These are phyloP conservation scores for Phytophthora agathidicida DNA, from an alignment of 352 stramenopile genomes.

Conservation along the genomic window DNA sequence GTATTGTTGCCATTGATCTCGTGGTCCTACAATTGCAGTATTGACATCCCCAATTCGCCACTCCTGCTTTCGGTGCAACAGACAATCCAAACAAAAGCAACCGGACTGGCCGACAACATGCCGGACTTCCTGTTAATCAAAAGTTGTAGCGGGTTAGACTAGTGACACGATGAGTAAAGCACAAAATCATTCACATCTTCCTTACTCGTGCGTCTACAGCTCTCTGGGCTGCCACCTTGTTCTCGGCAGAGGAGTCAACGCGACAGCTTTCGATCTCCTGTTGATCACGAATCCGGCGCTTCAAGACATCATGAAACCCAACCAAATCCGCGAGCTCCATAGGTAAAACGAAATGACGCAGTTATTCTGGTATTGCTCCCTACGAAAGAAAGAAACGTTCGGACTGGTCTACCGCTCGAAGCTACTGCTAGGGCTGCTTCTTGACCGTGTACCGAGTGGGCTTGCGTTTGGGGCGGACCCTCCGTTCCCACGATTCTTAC, in stretches of 20 bases:
- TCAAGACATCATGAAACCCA: conserved; percentile 56
- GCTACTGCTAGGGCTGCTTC: too few species aligned
- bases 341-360: conserved; percentile 40
- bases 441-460: too few species aligned
- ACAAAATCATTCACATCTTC: background rate
- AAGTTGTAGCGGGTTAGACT: background rate
- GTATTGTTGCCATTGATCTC: conserved; percentile 72
- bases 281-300: conserved; percentile 62
- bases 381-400: too few species aligned
- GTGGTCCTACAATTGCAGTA: conserved; percentile 57
- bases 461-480: too few species aligned
- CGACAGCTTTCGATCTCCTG: conserved; percentile 51
- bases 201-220: conserved; percentile 23
- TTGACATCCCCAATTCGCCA: conserved; percentile 82
- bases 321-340: conserved; percentile 44
- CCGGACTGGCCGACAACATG: conserved; percentile 73
- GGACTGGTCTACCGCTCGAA: too few species aligned
- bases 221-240: conserved; percentile 29
- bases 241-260: conserved; percentile 18
- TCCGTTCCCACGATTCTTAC: too few species aligned
- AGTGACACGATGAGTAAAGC: too few species aligned
- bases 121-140: conserved; percentile 34
- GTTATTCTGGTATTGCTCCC: too few species aligned
- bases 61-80: conserved; percentile 75
- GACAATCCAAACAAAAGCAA: conserved; percentile 78